Base-by-base conservation (phyloP, 441 rosid genomes). In the Sinapis alba region DNA sequence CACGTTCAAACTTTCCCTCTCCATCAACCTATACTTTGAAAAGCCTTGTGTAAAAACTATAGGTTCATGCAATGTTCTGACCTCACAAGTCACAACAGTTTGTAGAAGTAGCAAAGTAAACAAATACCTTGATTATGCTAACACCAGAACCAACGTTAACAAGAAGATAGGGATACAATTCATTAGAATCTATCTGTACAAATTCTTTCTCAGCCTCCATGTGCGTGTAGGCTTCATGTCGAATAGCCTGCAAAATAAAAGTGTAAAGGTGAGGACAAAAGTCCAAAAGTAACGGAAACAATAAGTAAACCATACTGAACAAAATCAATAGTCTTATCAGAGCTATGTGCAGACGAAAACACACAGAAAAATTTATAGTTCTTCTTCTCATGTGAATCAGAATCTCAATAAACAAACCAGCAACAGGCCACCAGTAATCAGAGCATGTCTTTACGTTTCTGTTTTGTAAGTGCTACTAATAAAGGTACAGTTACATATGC, bases 91-190 rank as follows among this genome's bases (percentile, higher is more conserved):
- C n/a, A 66, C 50, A 71, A 57, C 15, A 74, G 18, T 56, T 43
- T 18, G 59, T 16, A 71, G 27, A 73, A 56, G 38, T 7, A 73
- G 38, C 51, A 16, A 11, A 12, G 53, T 69, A 69, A 53, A 73
- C 38, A 71, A 47, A 63, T 78, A 93, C 99, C 98, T 96, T 96
- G 84, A 96, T 92, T 84, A 96, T 89, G 82, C 99, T 94, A 78
- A 96, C 97, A 76, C 99, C 99, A 79, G 99, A 96, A 79, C 99
- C 99, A 72, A 96, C 78, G 77, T 96, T 96, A 28, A 94, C 99
- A 54, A 96, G 98, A 80, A 96, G 99, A 89, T 96, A 96, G 57
- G 98, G 99, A 67, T 86, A 96, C 86, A 96, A 59, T 28, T 96
- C 98, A 83, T 92, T 90, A 7, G 79, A 81, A 75, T 96, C 98